A percentile compares a stretch with the other conserved stretches of the same genome.
Evolutionary conservation across 345 rosid genomes (phyloP).

Genomic region (Ceriops decandra): DNA sequence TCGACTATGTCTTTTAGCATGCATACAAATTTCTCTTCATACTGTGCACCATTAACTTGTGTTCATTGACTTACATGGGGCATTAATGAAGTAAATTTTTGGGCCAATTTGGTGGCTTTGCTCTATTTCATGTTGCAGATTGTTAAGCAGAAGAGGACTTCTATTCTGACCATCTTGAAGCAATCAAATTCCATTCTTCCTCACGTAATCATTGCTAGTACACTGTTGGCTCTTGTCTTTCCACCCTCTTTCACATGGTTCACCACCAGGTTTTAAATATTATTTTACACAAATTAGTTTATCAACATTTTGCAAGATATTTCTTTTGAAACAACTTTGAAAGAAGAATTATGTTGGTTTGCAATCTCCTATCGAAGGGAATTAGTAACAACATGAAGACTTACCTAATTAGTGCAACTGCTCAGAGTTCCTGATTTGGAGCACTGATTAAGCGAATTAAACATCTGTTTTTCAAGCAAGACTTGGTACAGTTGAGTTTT

Average conservation of each 20-base stretch:
- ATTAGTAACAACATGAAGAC: too few relatives aligned
- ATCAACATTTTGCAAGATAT: neutral
- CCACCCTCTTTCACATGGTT: conserved; percentile 98
- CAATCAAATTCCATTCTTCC: conserved; percentile 77
- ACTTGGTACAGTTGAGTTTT: neutral
- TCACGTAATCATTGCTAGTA: conserved; percentile 80
- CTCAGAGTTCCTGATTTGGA: neutral
- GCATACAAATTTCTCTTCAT: neutral
- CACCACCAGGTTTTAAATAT: conserved; percentile 58
- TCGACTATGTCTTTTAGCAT: neutral
- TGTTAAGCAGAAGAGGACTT: conserved; percentile 27
- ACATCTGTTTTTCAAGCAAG: neutral
- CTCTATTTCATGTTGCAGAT: conserved; percentile 30
- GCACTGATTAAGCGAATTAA: neutral
- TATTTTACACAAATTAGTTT: conserved; percentile 9
- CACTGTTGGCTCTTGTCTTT: conserved; percentile 77
- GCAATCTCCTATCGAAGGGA: too few relatives aligned
- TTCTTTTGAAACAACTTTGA: neutral
- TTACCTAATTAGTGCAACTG: neutral
- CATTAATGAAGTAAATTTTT: neutral
- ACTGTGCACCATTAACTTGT: neutral
- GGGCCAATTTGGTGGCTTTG: neutral
- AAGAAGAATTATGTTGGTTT: neutral
- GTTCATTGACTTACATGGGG: neutral
- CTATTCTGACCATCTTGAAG: conserved; percentile 56